Percentiles rank a stretch among this genome's conserved stretches.
phyloP scores from a whole-genome alignment of 2,329 filamentous ascomycete species.

The Penicillium glabrum region DNA sequence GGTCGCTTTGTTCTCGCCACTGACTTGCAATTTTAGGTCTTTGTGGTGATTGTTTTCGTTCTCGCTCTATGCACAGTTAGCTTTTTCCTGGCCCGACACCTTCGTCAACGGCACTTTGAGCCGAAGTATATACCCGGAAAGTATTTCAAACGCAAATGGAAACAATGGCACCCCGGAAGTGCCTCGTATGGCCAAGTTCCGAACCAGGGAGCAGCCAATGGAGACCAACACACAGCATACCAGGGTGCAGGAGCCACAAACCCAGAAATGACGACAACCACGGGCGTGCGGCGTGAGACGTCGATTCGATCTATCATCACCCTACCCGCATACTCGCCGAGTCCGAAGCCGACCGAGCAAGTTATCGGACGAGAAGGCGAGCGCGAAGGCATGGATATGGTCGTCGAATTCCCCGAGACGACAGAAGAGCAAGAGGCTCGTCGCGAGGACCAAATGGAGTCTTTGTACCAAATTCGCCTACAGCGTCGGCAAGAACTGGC shows the following conservation, averaged over 20 bases:
- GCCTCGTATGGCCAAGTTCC: constrained; percentile 44
- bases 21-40: background rate
- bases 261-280: constrained; percentile 29
- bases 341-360: constrained; percentile 72
- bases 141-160: constrained; percentile 54
- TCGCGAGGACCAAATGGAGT: constrained; percentile 88
- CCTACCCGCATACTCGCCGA: constrained; percentile 76
- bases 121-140: constrained; percentile 54
- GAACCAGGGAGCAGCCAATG: constrained; percentile 19
- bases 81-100: constrained; percentile 38
- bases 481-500: constrained; percentile 72
- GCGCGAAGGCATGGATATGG: constrained; percentile 83
- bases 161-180: constrained; percentile 46
- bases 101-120: constrained; percentile 46
- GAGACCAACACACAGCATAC: constrained; percentile 24
- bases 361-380: constrained; percentile 88
- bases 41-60: constrained; percentile 30
- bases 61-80: constrained; percentile 23
- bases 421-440: constrained; percentile 74
- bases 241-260: constrained; percentile 25
- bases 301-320: constrained; percentile 94
- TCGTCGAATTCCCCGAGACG: constrained; percentile 81
- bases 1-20: background rate
- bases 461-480: constrained; percentile 82
- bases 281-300: constrained; percentile 72